Conservation (phyloP, 192 early-diverging fungal genomes). For the Coemansia asiatica region DNA sequence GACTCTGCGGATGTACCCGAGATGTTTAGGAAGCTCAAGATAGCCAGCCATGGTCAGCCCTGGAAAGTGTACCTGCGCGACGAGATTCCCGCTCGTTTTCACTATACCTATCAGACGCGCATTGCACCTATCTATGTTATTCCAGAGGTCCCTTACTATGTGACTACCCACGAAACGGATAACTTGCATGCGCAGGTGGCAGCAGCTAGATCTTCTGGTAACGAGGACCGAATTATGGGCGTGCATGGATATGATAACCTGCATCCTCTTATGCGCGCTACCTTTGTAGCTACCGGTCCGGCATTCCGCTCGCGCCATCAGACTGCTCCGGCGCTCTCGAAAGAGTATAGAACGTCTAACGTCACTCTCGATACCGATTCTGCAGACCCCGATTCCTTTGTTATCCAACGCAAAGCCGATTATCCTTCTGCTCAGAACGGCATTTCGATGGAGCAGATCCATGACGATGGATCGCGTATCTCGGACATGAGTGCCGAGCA, state of each 20-base stretch:
- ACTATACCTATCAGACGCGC: constrained; percentile 67
- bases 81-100: constrained; percentile 69
- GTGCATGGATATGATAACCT: constrained; percentile 85
- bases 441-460: constrained; percentile 10
- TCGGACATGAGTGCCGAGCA: constrained; percentile 48
- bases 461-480: constrained; percentile 21
- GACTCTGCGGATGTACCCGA: constrained; percentile 36
- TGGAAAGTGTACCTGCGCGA: constrained; percentile 70
- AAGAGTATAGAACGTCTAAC: background rate
- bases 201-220: constrained; percentile 3
- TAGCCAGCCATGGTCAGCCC: constrained; percentile 50
- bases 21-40: constrained; percentile 59
- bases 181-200: constrained; percentile 6
- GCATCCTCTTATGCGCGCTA: constrained; percentile 76
- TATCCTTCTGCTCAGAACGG: background rate
- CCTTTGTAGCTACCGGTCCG: constrained; percentile 80
- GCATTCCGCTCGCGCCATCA: constrained; percentile 48
- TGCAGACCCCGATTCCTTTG: background rate
- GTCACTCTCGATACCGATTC: background rate
- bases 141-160: constrained; percentile 65
- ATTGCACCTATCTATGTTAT: constrained; percentile 75
- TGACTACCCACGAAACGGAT: constrained; percentile 44
- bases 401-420: constrained; percentile 10
- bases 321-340: background rate
- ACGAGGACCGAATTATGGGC: constrained; percentile 52